Base-by-base conservation (phyloP, 208 protist species). In the Leishmania turanica region DNA sequence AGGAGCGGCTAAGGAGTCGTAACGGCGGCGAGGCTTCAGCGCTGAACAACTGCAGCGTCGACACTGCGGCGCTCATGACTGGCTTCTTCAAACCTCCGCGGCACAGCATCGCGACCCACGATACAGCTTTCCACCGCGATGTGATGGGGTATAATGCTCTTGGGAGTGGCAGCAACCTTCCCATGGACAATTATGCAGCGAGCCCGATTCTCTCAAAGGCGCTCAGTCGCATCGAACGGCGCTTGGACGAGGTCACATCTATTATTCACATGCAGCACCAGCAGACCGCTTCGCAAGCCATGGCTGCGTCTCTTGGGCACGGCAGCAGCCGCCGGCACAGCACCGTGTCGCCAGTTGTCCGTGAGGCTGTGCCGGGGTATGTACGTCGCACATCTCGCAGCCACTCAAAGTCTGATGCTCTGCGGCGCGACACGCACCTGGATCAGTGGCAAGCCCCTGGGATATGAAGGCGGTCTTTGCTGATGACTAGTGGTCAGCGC, bases 161-260 rank as follows among this genome's bases (percentile, higher is more conserved):
- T 58, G 77, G 71, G 6, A 53, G 76, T 11, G 70, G 82, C 70
- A 47, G 58, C 21, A 42, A 64, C 37, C 42, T 81, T 69, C 24
- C 58, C 19, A 77, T 77, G 9, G 84, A 88, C 31, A 87, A 69
- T 40, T 82, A 65, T 60, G 68, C 79, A 15, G 73, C 82, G 19
- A 89, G 82, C 71, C 90, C 89, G 37, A 80, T 94, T 53, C 65
- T 93, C 24, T 86, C 84, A 17, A 90, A 89, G 64, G 87, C 86
- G 31, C 78, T 96, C 19, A 85, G 87, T 49, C 91, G 89, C 70
- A 96, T 96, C 54, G 93, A 92, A 69, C 77, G 86, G 49, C 88
- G 90, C 31, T 82, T 96, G 17, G 91, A 93, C 53, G 88, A 95
- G 76, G 85, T 95, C 11, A 93, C 91, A 7, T 91, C 90, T n/a